These are phyloP conservation scores for Rhynchospora breviuscula DNA, from an alignment of 176 grass and related monocot genomes.

Conservation along the genomic window DNA sequence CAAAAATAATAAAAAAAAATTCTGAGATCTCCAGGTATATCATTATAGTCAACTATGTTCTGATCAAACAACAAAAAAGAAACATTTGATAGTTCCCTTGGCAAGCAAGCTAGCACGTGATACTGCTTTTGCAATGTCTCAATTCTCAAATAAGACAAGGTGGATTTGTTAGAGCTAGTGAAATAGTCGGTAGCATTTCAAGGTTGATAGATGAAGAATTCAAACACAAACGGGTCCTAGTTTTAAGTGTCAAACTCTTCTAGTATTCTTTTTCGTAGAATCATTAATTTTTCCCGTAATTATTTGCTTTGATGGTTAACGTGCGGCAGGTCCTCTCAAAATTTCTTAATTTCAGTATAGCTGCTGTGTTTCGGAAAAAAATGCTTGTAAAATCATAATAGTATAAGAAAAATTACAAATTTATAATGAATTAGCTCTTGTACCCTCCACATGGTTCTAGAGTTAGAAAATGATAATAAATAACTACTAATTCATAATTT, in stretches of 20 bases:
- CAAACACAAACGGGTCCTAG: neutral
- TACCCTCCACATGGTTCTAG: too few species aligned
- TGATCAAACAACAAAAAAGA: neutral
- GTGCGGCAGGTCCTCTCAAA: too few species aligned
- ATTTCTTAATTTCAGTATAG: too few species aligned
- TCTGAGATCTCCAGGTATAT: neutral
- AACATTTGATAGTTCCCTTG: neutral
- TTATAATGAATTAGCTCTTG: too few species aligned
- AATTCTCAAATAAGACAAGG: neutral
- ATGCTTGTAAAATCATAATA: too few species aligned
- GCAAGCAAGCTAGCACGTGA: neutral
- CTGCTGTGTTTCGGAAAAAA: too few species aligned
- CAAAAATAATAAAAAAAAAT: neutral
- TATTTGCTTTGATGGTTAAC: too few species aligned
- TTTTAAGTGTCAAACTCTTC: neutral
- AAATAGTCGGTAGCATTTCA: neutral
- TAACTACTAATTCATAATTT: too few species aligned
- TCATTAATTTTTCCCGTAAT: too few species aligned
- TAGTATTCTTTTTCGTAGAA: neutral
- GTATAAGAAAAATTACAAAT: too few species aligned
- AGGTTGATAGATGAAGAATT: neutral
- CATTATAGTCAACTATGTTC: neutral
- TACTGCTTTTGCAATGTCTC: constrained; percentile 7
- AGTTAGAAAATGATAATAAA: too few species aligned
- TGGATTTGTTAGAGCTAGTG: neutral